These are phyloP conservation scores for Eutrema salsugineum DNA, from an alignment of 441 rosid species.

Conservation along the genomic window DNA sequence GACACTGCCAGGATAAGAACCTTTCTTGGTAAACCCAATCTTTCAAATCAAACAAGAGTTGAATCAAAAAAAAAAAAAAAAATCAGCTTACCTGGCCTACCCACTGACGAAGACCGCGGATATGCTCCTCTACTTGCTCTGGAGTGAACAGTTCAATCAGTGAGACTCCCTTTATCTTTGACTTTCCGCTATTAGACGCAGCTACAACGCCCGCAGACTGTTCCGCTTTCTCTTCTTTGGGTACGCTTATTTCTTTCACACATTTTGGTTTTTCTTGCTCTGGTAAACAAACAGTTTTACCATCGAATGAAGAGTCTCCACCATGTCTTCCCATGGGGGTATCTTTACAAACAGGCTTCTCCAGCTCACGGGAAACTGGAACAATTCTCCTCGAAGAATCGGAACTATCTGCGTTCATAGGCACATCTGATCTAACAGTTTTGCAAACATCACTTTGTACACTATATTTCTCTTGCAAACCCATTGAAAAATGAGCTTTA, in stretches of 20 bases:
- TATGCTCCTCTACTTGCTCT: constrained; percentile 95
- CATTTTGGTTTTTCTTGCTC: constrained; percentile 47
- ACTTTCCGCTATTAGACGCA: constrained; percentile 76
- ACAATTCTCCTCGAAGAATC: constrained; percentile 41
- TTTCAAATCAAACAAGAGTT: constrained; percentile 16
- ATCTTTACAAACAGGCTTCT: constrained; percentile 49
- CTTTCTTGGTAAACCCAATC: constrained; percentile 3
- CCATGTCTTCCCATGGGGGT: constrained; percentile 38
- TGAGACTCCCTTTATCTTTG: constrained; percentile 51
- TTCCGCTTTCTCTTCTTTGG: constrained; percentile 53
- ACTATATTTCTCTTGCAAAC: constrained; percentile 46
- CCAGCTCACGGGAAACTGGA: constrained; percentile 41
- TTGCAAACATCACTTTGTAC: constrained; percentile 34
- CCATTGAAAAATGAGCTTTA: constrained; percentile 41
- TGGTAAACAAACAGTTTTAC: constrained; percentile 34
- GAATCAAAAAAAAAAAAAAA: background rate
- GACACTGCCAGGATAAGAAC: constrained; percentile 39
- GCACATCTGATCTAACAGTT: constrained; percentile 50
- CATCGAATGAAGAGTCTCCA: constrained; percentile 37
- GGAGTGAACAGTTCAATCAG: constrained; percentile 95
- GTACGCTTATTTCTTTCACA: constrained; percentile 47
- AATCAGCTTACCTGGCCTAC: constrained; percentile 75
- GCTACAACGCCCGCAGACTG: constrained; percentile 48
- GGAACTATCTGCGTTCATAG: constrained; percentile 50
- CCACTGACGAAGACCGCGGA: constrained; percentile 96